A percentile compares a stretch with the other conserved stretches of the same genome.
Conservation (phyloP, 176 grass and related monocot genomes). For the Chloris gayana region DNA sequence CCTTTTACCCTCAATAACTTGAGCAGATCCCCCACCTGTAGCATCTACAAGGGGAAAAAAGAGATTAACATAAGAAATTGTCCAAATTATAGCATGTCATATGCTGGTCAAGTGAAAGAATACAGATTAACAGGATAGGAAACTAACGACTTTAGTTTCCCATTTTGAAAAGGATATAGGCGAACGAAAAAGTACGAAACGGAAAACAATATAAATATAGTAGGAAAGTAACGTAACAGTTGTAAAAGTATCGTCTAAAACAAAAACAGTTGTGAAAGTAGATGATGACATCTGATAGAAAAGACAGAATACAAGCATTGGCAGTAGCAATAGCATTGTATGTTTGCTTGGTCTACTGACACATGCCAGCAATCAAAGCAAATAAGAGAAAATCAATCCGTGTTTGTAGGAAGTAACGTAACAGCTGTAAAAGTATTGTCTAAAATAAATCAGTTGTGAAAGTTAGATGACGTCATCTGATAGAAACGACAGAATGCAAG, state of each 20-base stretch:
- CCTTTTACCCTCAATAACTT: slow-evolving; percentile 62
- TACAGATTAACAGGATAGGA: slow-evolving; percentile 3
- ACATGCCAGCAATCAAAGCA: background rate
- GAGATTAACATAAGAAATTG: slow-evolving; percentile 28
- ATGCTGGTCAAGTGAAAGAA: slow-evolving; percentile 2
- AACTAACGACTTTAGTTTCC: background rate
- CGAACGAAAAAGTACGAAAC: background rate
- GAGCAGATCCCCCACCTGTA: slow-evolving; percentile 52
- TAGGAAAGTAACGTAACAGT: background rate
- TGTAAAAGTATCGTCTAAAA: too few relatives aligned
- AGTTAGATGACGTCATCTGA: too few relatives aligned
- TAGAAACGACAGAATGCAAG: too few relatives aligned
- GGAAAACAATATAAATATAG: background rate
- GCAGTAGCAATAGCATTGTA: background rate
- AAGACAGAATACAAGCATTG: background rate
- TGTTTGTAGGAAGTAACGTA: too few relatives aligned
- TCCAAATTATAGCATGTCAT: background rate
- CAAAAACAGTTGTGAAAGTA: too few relatives aligned
- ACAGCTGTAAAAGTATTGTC: too few relatives aligned
- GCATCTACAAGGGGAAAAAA: slow-evolving; percentile 43
- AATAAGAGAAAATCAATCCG: too few relatives aligned
- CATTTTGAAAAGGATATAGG: slow-evolving; percentile 20
- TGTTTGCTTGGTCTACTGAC: slow-evolving; percentile 2
- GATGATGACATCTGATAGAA: background rate
- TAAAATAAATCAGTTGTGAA: too few relatives aligned